A percentile compares a stretch with the other conserved stretches of the same genome.
Conservation (phyloP, 2,329 filamentous ascomycete genomes). For the Alternaria gansuensis region DNA sequence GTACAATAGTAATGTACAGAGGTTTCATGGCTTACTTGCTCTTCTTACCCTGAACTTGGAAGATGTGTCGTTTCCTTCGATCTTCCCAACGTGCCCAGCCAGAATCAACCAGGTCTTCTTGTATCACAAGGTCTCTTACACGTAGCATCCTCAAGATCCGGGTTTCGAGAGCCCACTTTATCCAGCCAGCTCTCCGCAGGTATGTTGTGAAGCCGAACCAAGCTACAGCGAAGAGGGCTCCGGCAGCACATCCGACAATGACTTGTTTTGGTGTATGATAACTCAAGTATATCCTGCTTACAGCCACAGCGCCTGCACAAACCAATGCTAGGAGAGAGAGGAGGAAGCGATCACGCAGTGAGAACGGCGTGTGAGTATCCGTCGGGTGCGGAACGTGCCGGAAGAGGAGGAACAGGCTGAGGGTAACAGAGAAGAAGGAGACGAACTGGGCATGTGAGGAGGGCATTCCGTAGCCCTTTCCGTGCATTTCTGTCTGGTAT, state of each 20-base stretch:
- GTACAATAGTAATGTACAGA: background rate
- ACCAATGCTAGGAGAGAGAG: conserved; percentile 57
- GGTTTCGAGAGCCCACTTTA: conserved; percentile 76
- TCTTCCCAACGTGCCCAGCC: conserved; percentile 94
- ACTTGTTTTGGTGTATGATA: conserved; percentile 94
- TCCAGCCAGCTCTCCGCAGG: conserved; percentile 71
- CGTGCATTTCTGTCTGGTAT: conserved; percentile 68
- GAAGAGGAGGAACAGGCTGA: conserved; percentile 84
- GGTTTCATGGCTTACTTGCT: conserved; percentile 23
- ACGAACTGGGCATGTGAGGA: conserved; percentile 95
- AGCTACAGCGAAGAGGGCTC: conserved; percentile 71
- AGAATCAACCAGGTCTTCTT: conserved; percentile 87
- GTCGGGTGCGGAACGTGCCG: conserved; percentile 67
- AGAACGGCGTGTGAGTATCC: conserved; percentile 65
- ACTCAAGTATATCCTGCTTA: conserved; percentile 86
- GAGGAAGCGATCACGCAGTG: conserved; percentile 67
- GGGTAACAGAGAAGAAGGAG: conserved; percentile 85
- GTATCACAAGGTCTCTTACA: conserved; percentile 82
- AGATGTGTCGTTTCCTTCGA: conserved; percentile 46
- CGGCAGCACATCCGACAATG: conserved; percentile 77
- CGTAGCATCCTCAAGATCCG: conserved; percentile 72
- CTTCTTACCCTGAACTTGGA: conserved; percentile 41
- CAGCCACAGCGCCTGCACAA: conserved; percentile 67
- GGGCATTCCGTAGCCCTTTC: conserved; percentile 98
- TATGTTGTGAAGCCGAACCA: conserved; percentile 82